Conservation (phyloP, 805 yeast species). For the Pichia thaimueangensis region DNA sequence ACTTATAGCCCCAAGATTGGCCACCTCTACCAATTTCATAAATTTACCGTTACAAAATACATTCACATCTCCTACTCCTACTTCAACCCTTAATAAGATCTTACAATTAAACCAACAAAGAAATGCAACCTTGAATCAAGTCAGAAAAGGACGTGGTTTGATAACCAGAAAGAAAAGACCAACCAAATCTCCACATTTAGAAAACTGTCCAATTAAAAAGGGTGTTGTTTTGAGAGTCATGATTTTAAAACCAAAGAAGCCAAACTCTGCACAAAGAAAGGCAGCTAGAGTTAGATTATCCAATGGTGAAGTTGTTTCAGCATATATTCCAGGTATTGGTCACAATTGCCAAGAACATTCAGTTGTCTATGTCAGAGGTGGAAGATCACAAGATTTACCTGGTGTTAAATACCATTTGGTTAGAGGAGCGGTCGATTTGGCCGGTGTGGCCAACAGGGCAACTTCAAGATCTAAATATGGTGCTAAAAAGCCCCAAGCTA, state of each 20-base stretch:
- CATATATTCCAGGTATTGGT: conserved; percentile 97
- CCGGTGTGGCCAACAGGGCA: conserved; percentile 89
- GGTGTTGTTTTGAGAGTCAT: conserved; percentile 93
- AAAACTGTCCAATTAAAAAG: conserved; percentile 75
- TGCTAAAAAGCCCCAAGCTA: conserved; percentile 70
- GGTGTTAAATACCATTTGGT: conserved; percentile 95
- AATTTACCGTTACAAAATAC: conserved; percentile 8
- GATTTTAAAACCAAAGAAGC: conserved; percentile 96
- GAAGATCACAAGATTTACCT: conserved; percentile 95
- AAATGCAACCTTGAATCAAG: conserved; percentile 72
- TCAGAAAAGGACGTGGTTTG: conserved; percentile 56
- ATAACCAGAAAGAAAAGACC: conserved; percentile 32
- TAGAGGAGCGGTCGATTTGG: conserved; percentile 88
- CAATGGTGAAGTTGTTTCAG: conserved; percentile 82
- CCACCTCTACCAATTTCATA: conserved; percentile 12
- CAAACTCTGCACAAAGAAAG: conserved; percentile 96
- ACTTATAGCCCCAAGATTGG: conserved; percentile 14
- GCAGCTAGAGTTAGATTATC: conserved; percentile 91
- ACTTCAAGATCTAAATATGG: conserved; percentile 93
- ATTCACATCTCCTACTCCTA: not conserved
- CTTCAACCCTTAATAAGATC: conserved; percentile 7
- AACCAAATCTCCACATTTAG: conserved; percentile 74
- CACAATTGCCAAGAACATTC: conserved; percentile 98
- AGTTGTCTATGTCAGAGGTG: conserved; percentile 95
- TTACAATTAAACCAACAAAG: conserved; percentile 34